A percentile compares a stretch with the other conserved stretches of the same genome.
These are phyloP conservation scores for Holtermannia corniformis DNA, from an alignment of 768 basidiomycete genomes.

Conservation along the genomic window DNA sequence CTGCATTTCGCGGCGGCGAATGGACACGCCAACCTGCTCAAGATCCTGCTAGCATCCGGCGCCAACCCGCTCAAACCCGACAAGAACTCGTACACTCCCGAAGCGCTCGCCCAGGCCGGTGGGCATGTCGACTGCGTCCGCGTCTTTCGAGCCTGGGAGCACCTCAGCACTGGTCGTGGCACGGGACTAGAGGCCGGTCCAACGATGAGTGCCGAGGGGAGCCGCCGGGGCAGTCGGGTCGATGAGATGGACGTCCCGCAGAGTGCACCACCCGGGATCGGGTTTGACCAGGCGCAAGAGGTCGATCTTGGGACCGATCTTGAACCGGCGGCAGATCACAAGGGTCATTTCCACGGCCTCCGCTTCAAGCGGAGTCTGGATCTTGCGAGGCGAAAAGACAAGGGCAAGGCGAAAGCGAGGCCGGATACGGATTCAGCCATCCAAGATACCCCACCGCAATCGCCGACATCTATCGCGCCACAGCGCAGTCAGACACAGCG, in stretches of 20 bases:
- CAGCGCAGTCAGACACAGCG: background rate
- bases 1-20: slow-evolving; percentile 96
- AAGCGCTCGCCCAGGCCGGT: slow-evolving; percentile 67
- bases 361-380: background rate
- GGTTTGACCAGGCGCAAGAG: too few relatives aligned
- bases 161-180: slow-evolving; percentile 8
- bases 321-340: too few relatives aligned
- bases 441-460: background rate
- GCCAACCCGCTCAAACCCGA: slow-evolving; percentile 72
- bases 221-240: background rate
- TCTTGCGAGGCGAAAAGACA: too few relatives aligned
- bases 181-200: slow-evolving; percentile 14
- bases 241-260: background rate
- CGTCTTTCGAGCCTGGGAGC: slow-evolving; percentile 56
- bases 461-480: background rate
- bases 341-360: background rate
- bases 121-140: slow-evolving; percentile 71
- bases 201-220: background rate
- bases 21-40: slow-evolving; percentile 69
- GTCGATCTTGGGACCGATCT: too few relatives aligned
- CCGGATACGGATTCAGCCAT: background rate
- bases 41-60: slow-evolving; percentile 70
- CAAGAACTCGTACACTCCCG: slow-evolving; percentile 85
- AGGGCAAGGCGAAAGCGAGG: background rate
- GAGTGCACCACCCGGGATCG: too few relatives aligned